Base-by-base conservation (phyloP, 1,284 basidiomycete species). In the Hypsizygus ulmarius region DNA sequence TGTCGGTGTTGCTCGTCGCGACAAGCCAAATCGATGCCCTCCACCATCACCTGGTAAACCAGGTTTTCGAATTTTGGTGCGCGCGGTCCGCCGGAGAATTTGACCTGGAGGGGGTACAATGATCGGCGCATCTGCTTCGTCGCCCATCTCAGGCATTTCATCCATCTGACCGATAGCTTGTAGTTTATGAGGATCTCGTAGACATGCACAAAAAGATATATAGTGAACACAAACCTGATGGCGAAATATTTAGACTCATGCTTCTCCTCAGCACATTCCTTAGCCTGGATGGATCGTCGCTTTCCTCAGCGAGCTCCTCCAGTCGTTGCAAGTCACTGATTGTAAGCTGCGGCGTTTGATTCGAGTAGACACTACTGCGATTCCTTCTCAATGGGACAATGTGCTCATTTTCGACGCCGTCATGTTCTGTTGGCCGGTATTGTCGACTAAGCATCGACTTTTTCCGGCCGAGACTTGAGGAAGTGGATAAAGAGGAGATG, bases 61-160 rank as follows among this genome's bases (percentile, higher is more conserved):
- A n/a, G 85, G 75, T 70, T 97, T 99, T 47, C 96, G 84, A 60
- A 97, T 97, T 74, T 94, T 95, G 2, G 96, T 99, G 15, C 95
- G 84, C 6, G 93, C 93, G 9, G 93, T 84, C 38, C 96, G 86
- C 25, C 93, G 90, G 10, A 99, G 76, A 59, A 95, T 93, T 64
- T 88, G 87, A 10, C 90, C 90, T 1, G 91, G 92, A 39, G 86
- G 84, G 28, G 90, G 91, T 4, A 94, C 82, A 50, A 97, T 88
- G 59, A 97, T 89, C 19, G 94, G 95, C 18, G 81, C 78, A 67
- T 97, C 93, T 2, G 85, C 87, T 59, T 92, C 90, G 56, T 92
- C 87, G 11, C 72, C 75, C 60, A 82, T 72, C 56, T 84, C 81
- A 10, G 78, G 72, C 55, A 83, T 75, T 59, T 82, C 73, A 54